Base-by-base conservation (phyloP, 169 alveolate genomes). In the Plasmodium sp. region DNA sequence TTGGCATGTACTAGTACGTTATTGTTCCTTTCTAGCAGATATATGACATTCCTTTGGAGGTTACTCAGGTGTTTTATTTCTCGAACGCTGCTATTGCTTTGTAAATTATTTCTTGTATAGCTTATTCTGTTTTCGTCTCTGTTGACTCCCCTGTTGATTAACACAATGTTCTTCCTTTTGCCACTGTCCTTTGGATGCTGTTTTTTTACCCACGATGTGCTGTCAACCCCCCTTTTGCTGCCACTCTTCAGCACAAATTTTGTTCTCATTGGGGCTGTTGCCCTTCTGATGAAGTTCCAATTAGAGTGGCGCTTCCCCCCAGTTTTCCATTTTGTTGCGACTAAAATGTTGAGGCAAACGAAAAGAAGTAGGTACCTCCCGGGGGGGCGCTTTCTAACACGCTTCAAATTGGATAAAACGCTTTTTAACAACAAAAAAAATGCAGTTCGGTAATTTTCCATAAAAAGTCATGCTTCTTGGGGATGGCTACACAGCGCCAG, bases 1-100 rank as follows among this genome's bases (percentile, higher is more conserved):
- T 90, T 90, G 31, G 94, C 88, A 54, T 90, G 94, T 27, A 90
- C 62, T 58, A 90, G 45, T 5, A 90, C 27, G 83, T 90, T 90
- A 80, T 90, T 90, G 72, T 90, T 79, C 45, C 94, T 31, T 45
- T 90, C 94, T 36, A 90, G 71, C 33, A 90, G 34, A 48, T 90
- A 90, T 3, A 90, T 90, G 36, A 90, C 81, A 90, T 79, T 90
- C 54, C 80, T 90, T 79, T 90, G 94, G n/a, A 90, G 45, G 82
- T 90, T 51, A 27, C 91, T 90, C 51, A 90, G 36, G 73, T 56
- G 73, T 62, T 90, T 33, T 56, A 90, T 90, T 58, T 90, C 94
- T 39, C 80, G 67, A n/a, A 90, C 62, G 45, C 62, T 81, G n/a
- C 43, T 67, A 73, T 80, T 71, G 27, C 77, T 84, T 16, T 67